Percentiles rank a stretch among this genome's conserved stretches.
phyloP scores from a whole-genome alignment of 441 rosid genomes.

The Populus hybrid region DNA sequence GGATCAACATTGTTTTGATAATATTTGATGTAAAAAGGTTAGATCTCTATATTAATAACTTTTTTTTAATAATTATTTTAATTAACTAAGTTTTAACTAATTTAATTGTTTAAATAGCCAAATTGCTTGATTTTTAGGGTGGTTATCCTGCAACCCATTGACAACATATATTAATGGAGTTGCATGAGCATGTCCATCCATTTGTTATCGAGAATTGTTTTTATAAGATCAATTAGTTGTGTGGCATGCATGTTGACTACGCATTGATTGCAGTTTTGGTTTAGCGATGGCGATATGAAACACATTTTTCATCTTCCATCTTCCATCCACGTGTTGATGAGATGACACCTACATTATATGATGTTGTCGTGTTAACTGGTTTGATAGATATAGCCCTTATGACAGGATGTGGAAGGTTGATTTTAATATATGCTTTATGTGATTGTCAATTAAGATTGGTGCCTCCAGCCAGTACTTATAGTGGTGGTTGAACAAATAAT shows the following conservation, averaged over 20 bases:
- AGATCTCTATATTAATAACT: too few species aligned
- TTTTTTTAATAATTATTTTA: too few species aligned
- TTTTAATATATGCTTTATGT: neutral
- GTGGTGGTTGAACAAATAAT: neutral
- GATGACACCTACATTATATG: neutral
- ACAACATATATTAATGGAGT: neutral
- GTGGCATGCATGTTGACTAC: too few species aligned
- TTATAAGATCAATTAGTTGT: too few species aligned
- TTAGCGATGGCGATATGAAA: too few species aligned
- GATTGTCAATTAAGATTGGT: neutral
- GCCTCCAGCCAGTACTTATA: neutral
- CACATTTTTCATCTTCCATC: too few species aligned
- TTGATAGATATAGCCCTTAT: neutral
- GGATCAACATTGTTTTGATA: too few species aligned
- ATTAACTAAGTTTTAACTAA: too few species aligned
- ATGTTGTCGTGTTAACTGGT: too few species aligned
- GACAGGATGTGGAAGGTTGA: accelerated
- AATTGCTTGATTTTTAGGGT: neutral
- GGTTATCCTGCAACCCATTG: neutral
- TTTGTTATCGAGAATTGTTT: neutral
- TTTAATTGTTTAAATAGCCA: neutral
- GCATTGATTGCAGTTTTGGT: too few species aligned
- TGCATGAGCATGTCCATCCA: neutral
- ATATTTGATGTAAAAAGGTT: neutral
- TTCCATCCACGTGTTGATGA: neutral